These are phyloP conservation scores for Massariosphaeria phaeospora DNA, from an alignment of 495 filamentous ascomycete species.

Conservation along the genomic window DNA sequence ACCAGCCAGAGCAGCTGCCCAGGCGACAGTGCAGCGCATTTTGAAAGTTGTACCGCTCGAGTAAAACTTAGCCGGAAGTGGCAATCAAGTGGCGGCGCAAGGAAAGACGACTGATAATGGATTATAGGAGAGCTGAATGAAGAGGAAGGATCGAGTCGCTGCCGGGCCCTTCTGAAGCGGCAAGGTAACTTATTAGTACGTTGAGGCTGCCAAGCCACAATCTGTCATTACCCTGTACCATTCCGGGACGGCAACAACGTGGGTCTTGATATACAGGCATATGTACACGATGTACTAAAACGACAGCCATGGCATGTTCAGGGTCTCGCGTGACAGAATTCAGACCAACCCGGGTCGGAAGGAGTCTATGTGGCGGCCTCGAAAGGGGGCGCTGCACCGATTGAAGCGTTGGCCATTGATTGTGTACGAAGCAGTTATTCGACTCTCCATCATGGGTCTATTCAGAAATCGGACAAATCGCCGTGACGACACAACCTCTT, in stretches of 20 bases:
- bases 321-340: slow-evolving; percentile 24
- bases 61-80: slow-evolving; percentile 1
- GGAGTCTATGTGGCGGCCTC: slow-evolving; percentile 10
- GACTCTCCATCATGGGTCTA: not conserved
- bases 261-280: slow-evolving; percentile 20
- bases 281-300: slow-evolving; percentile 27
- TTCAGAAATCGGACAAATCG: slow-evolving; percentile 11
- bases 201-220: slow-evolving; percentile 21
- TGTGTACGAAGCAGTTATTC: slow-evolving; percentile 12
- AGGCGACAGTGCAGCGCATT: slow-evolving; percentile 14
- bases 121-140: not conserved
- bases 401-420: slow-evolving; percentile 7
- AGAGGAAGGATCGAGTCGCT: slow-evolving; percentile 14
- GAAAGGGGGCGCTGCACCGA: not conserved
- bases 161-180: slow-evolving; percentile 9
- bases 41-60: slow-evolving; percentile 1
- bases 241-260: slow-evolving; percentile 21
- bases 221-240: slow-evolving; percentile 27
- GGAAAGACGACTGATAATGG: slow-evolving; percentile 6
- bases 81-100: slow-evolving; percentile 9
- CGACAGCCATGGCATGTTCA: slow-evolving; percentile 20
- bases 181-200: slow-evolving; percentile 28
- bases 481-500: slow-evolving; percentile 10
- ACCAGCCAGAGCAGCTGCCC: slow-evolving; percentile 13
- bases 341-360: slow-evolving; percentile 21